phyloP scores from a whole-genome alignment of 1,284 basidiomycete genomes.

The Gastroboletus turbinatus region DNA sequence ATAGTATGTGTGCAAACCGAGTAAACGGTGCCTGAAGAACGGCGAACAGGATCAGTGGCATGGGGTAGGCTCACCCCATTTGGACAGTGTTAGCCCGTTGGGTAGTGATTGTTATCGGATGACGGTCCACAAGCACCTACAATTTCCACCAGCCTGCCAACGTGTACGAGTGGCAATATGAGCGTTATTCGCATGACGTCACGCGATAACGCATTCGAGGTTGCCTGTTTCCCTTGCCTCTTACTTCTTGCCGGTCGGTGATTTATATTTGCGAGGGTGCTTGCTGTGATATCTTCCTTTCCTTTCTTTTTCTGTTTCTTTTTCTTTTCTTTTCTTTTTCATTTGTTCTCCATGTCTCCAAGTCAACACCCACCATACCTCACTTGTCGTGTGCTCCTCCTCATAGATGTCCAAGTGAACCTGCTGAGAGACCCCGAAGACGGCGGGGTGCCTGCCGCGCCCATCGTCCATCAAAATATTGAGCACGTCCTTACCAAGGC shows the following conservation, averaged over 20 bases:
- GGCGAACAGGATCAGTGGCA: constrained; percentile 91
- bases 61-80: constrained; percentile 51
- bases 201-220: constrained; percentile 2
- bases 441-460: constrained; percentile 55
- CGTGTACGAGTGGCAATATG: not conserved
- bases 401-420: constrained; percentile 57
- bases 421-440: constrained; percentile 47
- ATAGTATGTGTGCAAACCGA: constrained; percentile 78
- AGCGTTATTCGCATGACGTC: constrained; percentile 22
- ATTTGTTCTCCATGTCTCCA: constrained; percentile 19
- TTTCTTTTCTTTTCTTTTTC: not conserved
- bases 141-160: not conserved
- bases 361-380: constrained; percentile 18
- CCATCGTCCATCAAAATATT: constrained; percentile 48
- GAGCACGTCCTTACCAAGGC: constrained; percentile 48
- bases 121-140: constrained; percentile 2
- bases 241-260: not conserved
- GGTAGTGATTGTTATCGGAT: constrained; percentile 1
- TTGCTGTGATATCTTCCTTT: not conserved
- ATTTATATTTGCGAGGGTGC: constrained; percentile 14
- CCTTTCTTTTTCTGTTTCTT: not conserved
- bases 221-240: not conserved
- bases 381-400: constrained; percentile 52
- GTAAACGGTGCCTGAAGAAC: constrained; percentile 88
- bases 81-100: no score